Evolutionary conservation across 345 rosid genomes (phyloP).

Genomic region (Sonneratia alba): DNA sequence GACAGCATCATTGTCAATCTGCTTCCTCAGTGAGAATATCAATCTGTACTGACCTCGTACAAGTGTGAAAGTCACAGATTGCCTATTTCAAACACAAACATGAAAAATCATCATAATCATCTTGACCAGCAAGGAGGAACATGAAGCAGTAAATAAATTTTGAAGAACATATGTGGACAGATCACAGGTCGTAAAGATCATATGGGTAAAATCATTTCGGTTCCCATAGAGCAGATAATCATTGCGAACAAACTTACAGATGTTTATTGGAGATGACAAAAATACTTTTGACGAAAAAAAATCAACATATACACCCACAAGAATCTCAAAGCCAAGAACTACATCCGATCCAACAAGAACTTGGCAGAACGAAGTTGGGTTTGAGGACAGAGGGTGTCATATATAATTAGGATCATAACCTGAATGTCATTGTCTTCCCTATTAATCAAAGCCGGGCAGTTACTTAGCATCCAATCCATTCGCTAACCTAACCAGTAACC

Average conservation of each 20-base stretch:
- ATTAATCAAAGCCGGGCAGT: not conserved
- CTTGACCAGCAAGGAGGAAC: not conserved
- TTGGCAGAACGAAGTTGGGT: not conserved
- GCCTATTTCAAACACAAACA: not conserved
- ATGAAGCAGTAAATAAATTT: too few species aligned
- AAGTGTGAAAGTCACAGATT: not conserved
- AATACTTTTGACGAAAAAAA: too few species aligned
- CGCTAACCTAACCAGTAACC: not conserved
- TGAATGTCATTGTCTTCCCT: not conserved
- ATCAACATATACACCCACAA: not conserved
- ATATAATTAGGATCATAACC: not conserved
- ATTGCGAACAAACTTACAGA: too few species aligned
- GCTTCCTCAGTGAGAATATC: not conserved
- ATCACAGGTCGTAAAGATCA: too few species aligned
- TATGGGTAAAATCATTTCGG: too few species aligned
- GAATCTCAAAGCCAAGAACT: not conserved
- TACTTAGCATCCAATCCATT: not conserved
- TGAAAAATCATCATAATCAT: not conserved
- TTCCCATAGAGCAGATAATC: too few species aligned
- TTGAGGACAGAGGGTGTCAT: not conserved
- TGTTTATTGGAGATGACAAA: too few species aligned
- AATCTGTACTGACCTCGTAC: not conserved
- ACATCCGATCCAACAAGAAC: not conserved
- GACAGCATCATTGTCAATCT: slow-evolving; percentile 35
- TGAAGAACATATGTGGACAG: too few species aligned